phyloP scores from a whole-genome alignment of 148 eudicot genomes.

The Amaranthus hypochondriacus region DNA sequence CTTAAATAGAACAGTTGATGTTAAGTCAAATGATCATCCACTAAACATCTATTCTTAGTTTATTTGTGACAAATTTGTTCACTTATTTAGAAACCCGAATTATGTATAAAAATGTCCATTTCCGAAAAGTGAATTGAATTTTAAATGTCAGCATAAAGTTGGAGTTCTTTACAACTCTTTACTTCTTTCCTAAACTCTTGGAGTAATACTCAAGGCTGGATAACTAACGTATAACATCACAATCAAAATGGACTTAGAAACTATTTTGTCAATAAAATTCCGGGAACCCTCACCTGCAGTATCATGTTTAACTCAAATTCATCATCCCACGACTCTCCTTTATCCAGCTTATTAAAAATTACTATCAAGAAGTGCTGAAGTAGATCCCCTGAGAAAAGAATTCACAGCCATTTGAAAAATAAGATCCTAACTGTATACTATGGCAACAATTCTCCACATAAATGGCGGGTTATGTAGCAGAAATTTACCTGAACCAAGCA shows the following conservation, averaged over 20 bases:
- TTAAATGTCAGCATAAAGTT: not conserved
- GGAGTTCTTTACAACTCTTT: not conserved
- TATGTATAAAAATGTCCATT: not conserved
- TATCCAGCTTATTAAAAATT: slow-evolving; percentile 75
- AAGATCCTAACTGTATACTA: not conserved
- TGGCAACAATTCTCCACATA: slow-evolving; percentile 6
- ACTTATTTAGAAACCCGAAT: not conserved
- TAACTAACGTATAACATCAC: not conserved
- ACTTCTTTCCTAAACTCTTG: not conserved
- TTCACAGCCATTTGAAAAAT: slow-evolving; percentile 14
- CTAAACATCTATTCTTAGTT: not conserved
- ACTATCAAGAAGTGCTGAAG: slow-evolving; percentile 88
- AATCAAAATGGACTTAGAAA: not conserved
- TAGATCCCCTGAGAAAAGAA: slow-evolving; percentile 67
- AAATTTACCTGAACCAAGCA: slow-evolving; percentile 85
- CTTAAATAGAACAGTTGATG: no score
- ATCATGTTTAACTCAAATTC: slow-evolving; percentile 92
- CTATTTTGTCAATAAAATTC: no score
- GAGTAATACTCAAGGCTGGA: not conserved
- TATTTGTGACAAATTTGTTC: not conserved
- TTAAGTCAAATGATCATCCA: no score
- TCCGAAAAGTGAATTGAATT: not conserved
- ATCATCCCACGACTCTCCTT: slow-evolving; percentile 91
- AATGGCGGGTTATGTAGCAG: slow-evolving; percentile 4
- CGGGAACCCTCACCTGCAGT: slow-evolving; percentile 52